phyloP scores from a whole-genome alignment of 129 eudicot genomes.

The Pseudognaphalium luteoalbum region DNA sequence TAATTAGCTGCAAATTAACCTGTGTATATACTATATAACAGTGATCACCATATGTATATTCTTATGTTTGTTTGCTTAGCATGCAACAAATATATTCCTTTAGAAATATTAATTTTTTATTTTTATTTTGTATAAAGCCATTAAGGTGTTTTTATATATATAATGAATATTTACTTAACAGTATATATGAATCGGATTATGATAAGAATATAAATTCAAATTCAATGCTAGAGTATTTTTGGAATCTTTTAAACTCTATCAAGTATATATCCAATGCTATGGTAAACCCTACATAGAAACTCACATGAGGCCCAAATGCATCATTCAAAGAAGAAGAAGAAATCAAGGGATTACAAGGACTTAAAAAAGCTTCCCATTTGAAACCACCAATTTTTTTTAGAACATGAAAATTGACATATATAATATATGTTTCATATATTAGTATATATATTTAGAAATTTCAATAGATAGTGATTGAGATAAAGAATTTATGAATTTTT shows the following conservation, averaged over 20 bases:
- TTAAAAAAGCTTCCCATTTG: background rate
- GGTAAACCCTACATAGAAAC: background rate
- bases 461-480: background rate
- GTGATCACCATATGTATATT: background rate
- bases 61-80: too few relatives aligned
- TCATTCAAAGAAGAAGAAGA: background rate
- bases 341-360: background rate
- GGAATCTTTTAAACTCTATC: too few relatives aligned
- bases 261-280: too few relatives aligned
- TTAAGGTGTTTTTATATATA: background rate
- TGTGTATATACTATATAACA: too few relatives aligned
- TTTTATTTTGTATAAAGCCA: too few relatives aligned
- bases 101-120: background rate
- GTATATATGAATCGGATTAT: background rate
- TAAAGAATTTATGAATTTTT: background rate
- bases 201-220: background rate
- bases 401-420: background rate
- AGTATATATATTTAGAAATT: too few relatives aligned
- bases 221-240: too few relatives aligned
- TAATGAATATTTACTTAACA: background rate
- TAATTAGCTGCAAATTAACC: too few relatives aligned
- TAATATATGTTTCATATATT: background rate
- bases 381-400: background rate
- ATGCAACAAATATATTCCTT: background rate
- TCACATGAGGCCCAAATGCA: background rate